Percentiles rank a stretch among this genome's conserved stretches.
Conservation (phyloP, 2,329 filamentous ascomycete species). For the Exophiala calicioides region DNA sequence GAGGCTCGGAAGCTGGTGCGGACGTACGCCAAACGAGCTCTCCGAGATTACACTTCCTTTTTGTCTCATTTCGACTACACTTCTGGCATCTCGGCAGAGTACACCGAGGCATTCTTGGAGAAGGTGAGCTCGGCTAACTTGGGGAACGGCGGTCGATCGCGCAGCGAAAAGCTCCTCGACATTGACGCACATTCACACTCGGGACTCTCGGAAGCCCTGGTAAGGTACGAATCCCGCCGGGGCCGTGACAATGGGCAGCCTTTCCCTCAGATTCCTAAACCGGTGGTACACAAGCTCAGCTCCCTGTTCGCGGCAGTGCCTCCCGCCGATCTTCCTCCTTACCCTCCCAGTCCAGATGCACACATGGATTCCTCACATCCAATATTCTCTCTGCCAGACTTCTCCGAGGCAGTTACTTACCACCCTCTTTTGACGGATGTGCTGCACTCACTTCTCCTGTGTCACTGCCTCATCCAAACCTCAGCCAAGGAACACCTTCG, state of each 20-base stretch:
- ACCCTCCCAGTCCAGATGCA: constrained; percentile 52
- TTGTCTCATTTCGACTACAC: constrained; percentile 77
- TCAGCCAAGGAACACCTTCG: constrained; percentile 74
- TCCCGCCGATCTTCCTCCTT: constrained; percentile 66
- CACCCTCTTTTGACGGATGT: constrained; percentile 79
- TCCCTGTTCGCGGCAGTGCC: constrained; percentile 71
- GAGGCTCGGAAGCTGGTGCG: constrained; percentile 71
- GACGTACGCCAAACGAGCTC: constrained; percentile 70
- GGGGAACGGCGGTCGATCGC: constrained; percentile 42
- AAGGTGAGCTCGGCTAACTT: constrained; percentile 61
- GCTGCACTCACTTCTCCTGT: constrained; percentile 74
- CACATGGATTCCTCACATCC: constrained; percentile 32
- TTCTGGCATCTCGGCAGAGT: constrained; percentile 64
- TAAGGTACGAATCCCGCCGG: constrained; percentile 21
- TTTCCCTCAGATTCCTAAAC: constrained; percentile 22
- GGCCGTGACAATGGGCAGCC: constrained; percentile 1
- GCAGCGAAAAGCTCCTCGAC: constrained; percentile 26
- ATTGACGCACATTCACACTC: constrained; percentile 34
- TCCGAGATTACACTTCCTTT: constrained; percentile 73
- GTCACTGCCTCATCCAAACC: constrained; percentile 77
- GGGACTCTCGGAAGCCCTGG: constrained; percentile 24
- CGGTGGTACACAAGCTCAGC: constrained; percentile 57
- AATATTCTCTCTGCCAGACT: constrained; percentile 44
- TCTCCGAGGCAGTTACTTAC: constrained; percentile 70
- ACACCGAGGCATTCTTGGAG: constrained; percentile 53